Conservation (phyloP, 1,139 yeast genomes). For the Yamadazyma diospyri region DNA sequence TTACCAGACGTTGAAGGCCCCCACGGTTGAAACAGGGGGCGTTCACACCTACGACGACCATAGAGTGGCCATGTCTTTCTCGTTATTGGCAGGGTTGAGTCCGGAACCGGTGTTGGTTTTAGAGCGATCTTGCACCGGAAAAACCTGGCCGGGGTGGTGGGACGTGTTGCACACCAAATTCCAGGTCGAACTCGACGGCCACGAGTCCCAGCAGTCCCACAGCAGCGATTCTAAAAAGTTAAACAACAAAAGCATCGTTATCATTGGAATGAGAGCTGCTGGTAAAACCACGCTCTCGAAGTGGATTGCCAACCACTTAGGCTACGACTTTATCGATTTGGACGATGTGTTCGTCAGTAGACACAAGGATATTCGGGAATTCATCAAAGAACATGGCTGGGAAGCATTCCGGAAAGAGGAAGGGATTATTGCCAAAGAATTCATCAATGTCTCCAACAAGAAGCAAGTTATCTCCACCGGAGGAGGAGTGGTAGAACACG, state of each 20-base stretch:
- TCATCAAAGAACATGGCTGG: slow-evolving; percentile 77
- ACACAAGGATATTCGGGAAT: slow-evolving; percentile 60
- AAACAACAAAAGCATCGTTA: slow-evolving; percentile 56
- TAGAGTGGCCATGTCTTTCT: slow-evolving; percentile 97
- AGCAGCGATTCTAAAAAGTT: not conserved
- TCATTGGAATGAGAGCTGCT: slow-evolving; percentile 98
- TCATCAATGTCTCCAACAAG: slow-evolving; percentile 42
- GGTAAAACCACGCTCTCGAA: slow-evolving; percentile 87
- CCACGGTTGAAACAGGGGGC: slow-evolving; percentile 48
- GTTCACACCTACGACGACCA: slow-evolving; percentile 88
- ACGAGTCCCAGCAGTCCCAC: slow-evolving; percentile 35
- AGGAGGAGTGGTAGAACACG: slow-evolving; percentile 90
- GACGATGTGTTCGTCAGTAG: slow-evolving; percentile 67
- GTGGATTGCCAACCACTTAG: slow-evolving; percentile 73
- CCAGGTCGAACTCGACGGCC: slow-evolving; percentile 66
- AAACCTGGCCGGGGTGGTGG: slow-evolving; percentile 99
- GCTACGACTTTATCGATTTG: slow-evolving; percentile 72
- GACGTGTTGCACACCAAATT: slow-evolving; percentile 75
- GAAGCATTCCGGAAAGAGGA: slow-evolving; percentile 76
- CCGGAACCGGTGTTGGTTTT: slow-evolving; percentile 63
- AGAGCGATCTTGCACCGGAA: slow-evolving; percentile 90
- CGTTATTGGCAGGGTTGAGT: slow-evolving; percentile 67
- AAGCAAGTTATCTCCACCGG: slow-evolving; percentile 88
- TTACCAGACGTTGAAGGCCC: slow-evolving; percentile 45
- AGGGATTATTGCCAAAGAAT: slow-evolving; percentile 51